Conservation (phyloP, 2,329 filamentous ascomycete species). For the Mariannaea sp. region DNA sequence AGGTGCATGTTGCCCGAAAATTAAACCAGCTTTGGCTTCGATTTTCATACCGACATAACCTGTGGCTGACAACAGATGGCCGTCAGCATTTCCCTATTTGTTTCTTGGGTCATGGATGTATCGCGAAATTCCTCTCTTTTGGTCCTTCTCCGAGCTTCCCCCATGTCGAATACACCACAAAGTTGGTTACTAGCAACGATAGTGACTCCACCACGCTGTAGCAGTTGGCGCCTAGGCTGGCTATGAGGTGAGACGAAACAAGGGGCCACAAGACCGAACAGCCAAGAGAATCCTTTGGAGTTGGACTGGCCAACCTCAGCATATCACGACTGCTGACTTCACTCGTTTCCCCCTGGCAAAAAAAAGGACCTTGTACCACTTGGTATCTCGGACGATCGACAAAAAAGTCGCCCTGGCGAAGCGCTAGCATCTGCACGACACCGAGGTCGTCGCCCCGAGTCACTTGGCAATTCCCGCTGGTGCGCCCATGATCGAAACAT, state of each 20-base stretch:
- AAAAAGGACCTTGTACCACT: slow-evolving; percentile 13
- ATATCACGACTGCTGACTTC: neutral
- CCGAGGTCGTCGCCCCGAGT: slow-evolving; percentile 12
- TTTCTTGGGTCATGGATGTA: slow-evolving; percentile 18
- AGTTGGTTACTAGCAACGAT: slow-evolving; percentile 6
- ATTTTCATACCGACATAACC: slow-evolving; percentile 17
- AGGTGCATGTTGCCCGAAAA: slow-evolving; percentile 21
- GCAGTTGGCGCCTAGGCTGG: slow-evolving; percentile 19
- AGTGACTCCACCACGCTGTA: slow-evolving; percentile 20
- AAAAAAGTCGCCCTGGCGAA: slow-evolving; percentile 14
- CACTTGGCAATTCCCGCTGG: slow-evolving; percentile 6
- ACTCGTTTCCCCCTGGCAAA: slow-evolving; percentile 1
- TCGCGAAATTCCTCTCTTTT: slow-evolving; percentile 22
- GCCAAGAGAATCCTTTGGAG: slow-evolving; percentile 6
- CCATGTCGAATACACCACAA: slow-evolving; percentile 9
- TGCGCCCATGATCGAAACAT: neutral
- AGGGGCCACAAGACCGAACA: slow-evolving; percentile 15
- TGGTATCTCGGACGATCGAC: slow-evolving; percentile 6
- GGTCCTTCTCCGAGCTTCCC: slow-evolving; percentile 24
- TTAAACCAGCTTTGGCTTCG: slow-evolving; percentile 28
- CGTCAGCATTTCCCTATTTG: slow-evolving; percentile 25
- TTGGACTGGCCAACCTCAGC: slow-evolving; percentile 1
- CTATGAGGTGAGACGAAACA: slow-evolving; percentile 22
- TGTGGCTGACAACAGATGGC: slow-evolving; percentile 10
- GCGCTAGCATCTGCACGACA: slow-evolving; percentile 22